Percentiles rank a stretch among this genome's conserved stretches.
Evolutionary conservation across 345 rosid genomes (phyloP).

Genomic region (Acer saccharum): DNA sequence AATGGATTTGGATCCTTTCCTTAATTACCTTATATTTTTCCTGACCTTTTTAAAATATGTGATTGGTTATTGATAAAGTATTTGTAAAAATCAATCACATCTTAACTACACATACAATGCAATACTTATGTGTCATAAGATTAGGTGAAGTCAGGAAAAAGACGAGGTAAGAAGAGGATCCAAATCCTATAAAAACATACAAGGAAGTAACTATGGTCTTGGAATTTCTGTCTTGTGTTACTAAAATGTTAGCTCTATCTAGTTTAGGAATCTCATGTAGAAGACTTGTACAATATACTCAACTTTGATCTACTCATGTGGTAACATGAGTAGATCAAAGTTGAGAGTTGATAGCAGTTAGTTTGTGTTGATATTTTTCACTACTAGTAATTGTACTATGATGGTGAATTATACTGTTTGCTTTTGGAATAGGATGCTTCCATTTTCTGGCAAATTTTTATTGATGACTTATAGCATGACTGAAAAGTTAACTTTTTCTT

Average conservation of each 20-base stretch:
- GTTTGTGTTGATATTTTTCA: neutral
- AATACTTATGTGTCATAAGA: no score
- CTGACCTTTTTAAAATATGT: no score
- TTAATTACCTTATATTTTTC: no score
- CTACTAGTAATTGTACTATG: neutral
- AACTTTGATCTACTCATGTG: no score
- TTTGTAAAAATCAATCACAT: no score
- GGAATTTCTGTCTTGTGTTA: neutral
- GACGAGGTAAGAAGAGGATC: no score
- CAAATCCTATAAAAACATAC: no score
- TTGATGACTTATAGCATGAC: neutral
- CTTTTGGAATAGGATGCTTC: slow-evolving; percentile 10
- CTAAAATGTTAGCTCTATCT: neutral
- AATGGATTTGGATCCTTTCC: no score
- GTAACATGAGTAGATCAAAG: no score
- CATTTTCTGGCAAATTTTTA: neutral
- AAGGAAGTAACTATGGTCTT: neutral
- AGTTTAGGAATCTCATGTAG: neutral
- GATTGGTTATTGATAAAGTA: no score
- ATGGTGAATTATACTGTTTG: neutral
- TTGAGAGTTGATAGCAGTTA: neutral
- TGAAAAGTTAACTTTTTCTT: neutral
- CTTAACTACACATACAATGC: no score
- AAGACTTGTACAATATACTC: neutral
- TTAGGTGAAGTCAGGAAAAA: no score